Evolutionary conservation across 169 alveolate genomes (phyloP), one percentile per base, ranked within the genome.

Genomic region (Blepharisma undulans): DNA sequence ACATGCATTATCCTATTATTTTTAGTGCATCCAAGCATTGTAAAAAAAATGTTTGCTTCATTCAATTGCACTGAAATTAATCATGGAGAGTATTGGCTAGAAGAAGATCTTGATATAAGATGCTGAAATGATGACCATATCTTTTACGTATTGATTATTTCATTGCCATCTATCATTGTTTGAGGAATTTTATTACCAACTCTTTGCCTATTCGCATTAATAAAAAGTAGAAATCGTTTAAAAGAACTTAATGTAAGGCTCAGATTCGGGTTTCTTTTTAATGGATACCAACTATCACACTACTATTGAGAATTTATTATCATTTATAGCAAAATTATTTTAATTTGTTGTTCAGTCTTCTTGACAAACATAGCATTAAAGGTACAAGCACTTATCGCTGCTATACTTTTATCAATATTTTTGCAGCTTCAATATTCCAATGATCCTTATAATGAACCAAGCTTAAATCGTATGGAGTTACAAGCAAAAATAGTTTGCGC

Each of bases 281-380:
- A 87, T 33, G 95, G 95, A 14, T 93, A 93, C 34, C 48, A 87
- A 84, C 71, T 76, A 29, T 60, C 48, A 21, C 81, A 79, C 80
- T 93, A 60, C 33, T 93, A 91, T 59, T 93, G 95, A 92, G 95
- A 93, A 81, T 87, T 87, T 18, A 89, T 93, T 25, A 91, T 93
- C 72, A 76, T 93, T 87, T 85, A 84, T 30, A 93, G 95, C 61
- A 93, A 93, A 66, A 66, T 90, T 21, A 21, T 93, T 18, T 21
- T 93, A 25, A 92, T 92, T 33, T 87, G 90, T 33, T n/a, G 85
- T 21, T 60, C 93, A 16, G 92, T 88, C 18, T 91, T 91, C 72
- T 76, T 93, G 7, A 2, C 33, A 19, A 21, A 86, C 12, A 86
- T 86, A 3, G 25, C 84, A 5, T 14, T 86, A 0, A n/a, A 87